These are phyloP conservation scores for Backusella tarrabulga DNA, from an alignment of 192 early-diverging fungal genomes.

Conservation along the genomic window DNA sequence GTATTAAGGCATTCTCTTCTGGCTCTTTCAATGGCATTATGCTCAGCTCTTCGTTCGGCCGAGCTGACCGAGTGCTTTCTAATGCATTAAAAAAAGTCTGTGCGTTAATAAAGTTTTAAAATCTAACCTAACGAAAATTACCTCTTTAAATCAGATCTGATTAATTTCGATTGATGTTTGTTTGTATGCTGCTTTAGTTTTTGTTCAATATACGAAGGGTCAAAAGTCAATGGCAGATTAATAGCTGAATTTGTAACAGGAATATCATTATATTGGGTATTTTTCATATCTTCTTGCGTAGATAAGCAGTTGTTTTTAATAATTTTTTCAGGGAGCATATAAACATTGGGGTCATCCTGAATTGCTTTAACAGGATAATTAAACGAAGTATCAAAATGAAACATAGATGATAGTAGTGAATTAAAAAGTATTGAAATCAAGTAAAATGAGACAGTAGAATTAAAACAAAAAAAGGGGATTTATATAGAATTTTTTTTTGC, in stretches of 20 bases:
- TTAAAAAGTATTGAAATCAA: background rate
- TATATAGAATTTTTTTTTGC: background rate
- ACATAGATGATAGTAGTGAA: background rate
- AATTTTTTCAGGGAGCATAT: background rate
- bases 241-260: background rate
- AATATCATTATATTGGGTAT: background rate
- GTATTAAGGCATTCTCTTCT: constrained; percentile 74
- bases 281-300: background rate
- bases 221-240: background rate
- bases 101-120: constrained; percentile 4
- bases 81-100: constrained; percentile 2
- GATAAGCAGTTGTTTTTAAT: background rate
- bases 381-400: background rate
- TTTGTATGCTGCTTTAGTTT: background rate
- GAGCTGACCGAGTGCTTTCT: background rate
- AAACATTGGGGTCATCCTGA: background rate
- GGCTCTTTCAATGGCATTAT: constrained; percentile 78
- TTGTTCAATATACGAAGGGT: background rate
- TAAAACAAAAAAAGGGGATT: background rate
- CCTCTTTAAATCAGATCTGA: background rate
- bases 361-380: background rate
- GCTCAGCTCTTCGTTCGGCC: constrained; percentile 54
- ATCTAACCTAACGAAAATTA: background rate
- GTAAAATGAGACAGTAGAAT: background rate
- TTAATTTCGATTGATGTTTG: background rate